A percentile compares a stretch with the other conserved stretches of the same genome.
phyloP scores from a whole-genome alignment of 768 basidiomycete species.

The Exsudoporus frostii region DNA sequence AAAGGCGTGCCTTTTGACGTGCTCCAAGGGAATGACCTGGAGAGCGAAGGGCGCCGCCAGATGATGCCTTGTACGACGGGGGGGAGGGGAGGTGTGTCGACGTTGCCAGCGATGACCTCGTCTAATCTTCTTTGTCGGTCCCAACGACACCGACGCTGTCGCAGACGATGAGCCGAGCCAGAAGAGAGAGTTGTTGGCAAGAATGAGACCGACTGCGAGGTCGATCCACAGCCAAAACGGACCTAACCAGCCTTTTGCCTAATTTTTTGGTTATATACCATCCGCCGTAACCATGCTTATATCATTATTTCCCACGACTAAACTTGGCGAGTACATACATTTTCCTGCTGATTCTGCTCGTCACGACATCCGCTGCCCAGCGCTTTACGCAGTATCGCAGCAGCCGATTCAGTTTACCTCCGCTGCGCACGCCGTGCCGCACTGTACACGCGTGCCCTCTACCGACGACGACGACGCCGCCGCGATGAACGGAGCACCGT shows the following conservation, averaged over 20 bases:
- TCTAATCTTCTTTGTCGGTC: conserved; percentile 31
- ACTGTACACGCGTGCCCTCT: conserved; percentile 13
- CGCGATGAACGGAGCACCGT: background rate
- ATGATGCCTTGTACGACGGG: conserved; percentile 20
- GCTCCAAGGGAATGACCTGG: conserved; percentile 28
- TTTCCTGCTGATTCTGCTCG: background rate
- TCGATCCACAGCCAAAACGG: conserved; percentile 45
- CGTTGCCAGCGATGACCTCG: conserved; percentile 29
- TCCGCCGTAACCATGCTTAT: conserved; percentile 15
- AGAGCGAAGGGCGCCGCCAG: conserved; percentile 13
- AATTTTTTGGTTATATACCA: conserved; percentile 29
- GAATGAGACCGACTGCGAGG: conserved; percentile 44
- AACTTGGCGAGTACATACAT: conserved; percentile 2
- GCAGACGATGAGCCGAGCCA: conserved; percentile 34
- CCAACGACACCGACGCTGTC: conserved; percentile 44
- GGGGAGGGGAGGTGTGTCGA: conserved; percentile 12
- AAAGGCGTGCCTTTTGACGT: conserved; percentile 87
- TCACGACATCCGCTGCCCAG: background rate
- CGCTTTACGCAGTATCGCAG: conserved; percentile 8
- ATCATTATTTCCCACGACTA: conserved; percentile 25
- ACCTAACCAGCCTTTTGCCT: conserved; percentile 13
- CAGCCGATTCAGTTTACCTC: background rate
- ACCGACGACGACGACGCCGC: conserved; percentile 3
- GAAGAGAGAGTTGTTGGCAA: conserved; percentile 34
- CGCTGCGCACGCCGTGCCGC: background rate